These are phyloP conservation scores for Termitomyces sp. DNA, from an alignment of 768 basidiomycete genomes.

Conservation along the genomic window DNA sequence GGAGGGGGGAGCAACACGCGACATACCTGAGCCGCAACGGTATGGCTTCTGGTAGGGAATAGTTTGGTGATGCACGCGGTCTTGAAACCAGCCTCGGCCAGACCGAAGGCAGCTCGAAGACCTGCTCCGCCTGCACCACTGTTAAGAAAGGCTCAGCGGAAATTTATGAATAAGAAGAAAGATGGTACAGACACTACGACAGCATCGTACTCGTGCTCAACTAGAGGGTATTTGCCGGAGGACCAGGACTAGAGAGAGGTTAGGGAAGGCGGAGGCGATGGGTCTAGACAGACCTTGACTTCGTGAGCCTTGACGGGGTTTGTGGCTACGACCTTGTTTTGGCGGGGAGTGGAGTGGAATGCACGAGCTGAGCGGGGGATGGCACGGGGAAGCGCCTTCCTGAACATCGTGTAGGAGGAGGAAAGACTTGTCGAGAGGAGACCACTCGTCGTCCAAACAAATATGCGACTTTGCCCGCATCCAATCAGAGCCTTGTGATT, in stretches of 20 bases:
- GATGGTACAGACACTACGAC: slow-evolving; percentile 87
- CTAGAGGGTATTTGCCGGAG: slow-evolving; percentile 89
- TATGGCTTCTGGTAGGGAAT: slow-evolving; percentile 98
- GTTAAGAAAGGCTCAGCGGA: slow-evolving; percentile 4
- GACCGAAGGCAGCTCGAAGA: slow-evolving; percentile 95
- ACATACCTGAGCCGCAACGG: slow-evolving; percentile 91
- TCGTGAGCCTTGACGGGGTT: slow-evolving; percentile 79
- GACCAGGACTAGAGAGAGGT: slow-evolving; percentile 56
- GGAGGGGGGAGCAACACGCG: background rate
- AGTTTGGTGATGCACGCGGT: slow-evolving; percentile 99
- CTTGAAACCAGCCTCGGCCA: slow-evolving; percentile 97
- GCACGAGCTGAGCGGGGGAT: slow-evolving; percentile 49
- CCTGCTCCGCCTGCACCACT: slow-evolving; percentile 98
- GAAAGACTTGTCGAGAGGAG: slow-evolving; percentile 18
- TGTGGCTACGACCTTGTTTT: slow-evolving; percentile 60
- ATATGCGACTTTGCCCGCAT: slow-evolving; percentile 10
- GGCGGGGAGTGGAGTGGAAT: slow-evolving; percentile 64
- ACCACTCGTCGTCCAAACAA: slow-evolving; percentile 15
- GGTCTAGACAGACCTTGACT: slow-evolving; percentile 54
- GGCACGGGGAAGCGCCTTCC: slow-evolving; percentile 56
- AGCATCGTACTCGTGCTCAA: slow-evolving; percentile 99
- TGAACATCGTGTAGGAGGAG: slow-evolving; percentile 49
- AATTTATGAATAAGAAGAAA: background rate
- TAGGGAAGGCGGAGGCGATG: slow-evolving; percentile 12
- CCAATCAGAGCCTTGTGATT: slow-evolving; percentile 43